These are phyloP conservation scores for Pharnaceum exiguum DNA, from an alignment of 148 eudicot genomes.

Conservation along the genomic window DNA sequence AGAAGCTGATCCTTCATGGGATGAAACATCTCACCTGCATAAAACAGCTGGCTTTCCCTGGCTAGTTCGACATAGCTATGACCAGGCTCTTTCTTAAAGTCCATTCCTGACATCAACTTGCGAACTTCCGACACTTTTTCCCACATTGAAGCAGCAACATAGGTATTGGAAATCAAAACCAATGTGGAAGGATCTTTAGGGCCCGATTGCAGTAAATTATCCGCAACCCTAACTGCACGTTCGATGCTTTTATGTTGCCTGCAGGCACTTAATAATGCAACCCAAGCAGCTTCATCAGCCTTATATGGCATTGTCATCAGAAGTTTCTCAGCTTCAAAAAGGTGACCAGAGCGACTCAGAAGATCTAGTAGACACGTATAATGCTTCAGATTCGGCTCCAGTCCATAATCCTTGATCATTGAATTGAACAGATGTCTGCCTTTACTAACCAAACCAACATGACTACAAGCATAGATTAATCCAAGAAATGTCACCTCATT, in stretches of 20 bases:
- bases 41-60: conserved; percentile 51
- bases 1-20: conserved; percentile 44
- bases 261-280: conserved; percentile 67
- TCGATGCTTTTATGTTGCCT: conserved; percentile 35
- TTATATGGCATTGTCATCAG: conserved; percentile 55
- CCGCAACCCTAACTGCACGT: conserved; percentile 47
- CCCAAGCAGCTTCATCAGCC: conserved; percentile 82
- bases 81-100: conserved; percentile 60
- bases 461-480: conserved; percentile 71
- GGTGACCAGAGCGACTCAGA: conserved; percentile 56
- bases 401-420: conserved; percentile 44
- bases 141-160: conserved; percentile 60
- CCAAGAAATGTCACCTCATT: conserved; percentile 71
- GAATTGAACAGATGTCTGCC: conserved; percentile 50
- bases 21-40: conserved; percentile 55
- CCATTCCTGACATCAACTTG: conserved; percentile 44
- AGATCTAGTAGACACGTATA: conserved; percentile 73
- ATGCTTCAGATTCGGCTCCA: conserved; percentile 61
- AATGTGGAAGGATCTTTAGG: conserved; percentile 57
- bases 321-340: conserved; percentile 58
- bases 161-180: conserved; percentile 55
- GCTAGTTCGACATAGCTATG: conserved; percentile 57
- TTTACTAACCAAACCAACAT: conserved; percentile 61
- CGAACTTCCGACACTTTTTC: conserved; percentile 48
- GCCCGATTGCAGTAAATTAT: conserved; percentile 39